Conservation (phyloP, 768 basidiomycete species). For the Russula sp. region DNA sequence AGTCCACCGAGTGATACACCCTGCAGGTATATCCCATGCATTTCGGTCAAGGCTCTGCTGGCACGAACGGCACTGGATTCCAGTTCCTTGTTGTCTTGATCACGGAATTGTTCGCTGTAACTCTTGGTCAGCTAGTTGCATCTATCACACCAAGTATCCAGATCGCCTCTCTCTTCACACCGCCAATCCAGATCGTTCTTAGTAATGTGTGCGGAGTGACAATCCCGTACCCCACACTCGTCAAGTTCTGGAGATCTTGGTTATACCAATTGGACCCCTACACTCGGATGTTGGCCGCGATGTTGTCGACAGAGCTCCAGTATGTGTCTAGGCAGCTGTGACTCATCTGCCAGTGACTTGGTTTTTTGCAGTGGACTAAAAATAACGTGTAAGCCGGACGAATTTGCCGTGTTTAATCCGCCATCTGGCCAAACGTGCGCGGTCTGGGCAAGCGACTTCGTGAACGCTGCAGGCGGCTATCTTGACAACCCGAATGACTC, state of each 20-base stretch:
- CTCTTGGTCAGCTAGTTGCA: slow-evolving; percentile 68
- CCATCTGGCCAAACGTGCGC: slow-evolving; percentile 69
- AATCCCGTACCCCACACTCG: slow-evolving; percentile 60
- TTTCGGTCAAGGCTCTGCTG: slow-evolving; percentile 58
- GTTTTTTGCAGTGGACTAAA: slow-evolving; percentile 47
- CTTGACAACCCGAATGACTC: slow-evolving; percentile 61
- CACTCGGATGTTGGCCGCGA: slow-evolving; percentile 65
- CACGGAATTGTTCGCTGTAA: slow-evolving; percentile 67
- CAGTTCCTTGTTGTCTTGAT: slow-evolving; percentile 65
- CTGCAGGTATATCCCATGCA: slow-evolving; percentile 57
- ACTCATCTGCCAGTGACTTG: background rate
- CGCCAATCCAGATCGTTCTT: slow-evolving; percentile 60
- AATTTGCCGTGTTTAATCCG: slow-evolving; percentile 67
- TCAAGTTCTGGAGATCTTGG: slow-evolving; percentile 72
- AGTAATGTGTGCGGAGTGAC: slow-evolving; percentile 78
- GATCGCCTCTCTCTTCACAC: slow-evolving; percentile 71
- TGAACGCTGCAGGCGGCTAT: slow-evolving; percentile 60
- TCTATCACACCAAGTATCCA: slow-evolving; percentile 69
- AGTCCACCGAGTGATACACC: background rate
- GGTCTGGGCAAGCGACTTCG: slow-evolving; percentile 66
- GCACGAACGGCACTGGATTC: slow-evolving; percentile 64
- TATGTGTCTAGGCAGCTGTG: slow-evolving; percentile 25
- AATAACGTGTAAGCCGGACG: slow-evolving; percentile 59
- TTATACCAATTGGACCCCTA: slow-evolving; percentile 71
- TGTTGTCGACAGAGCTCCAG: slow-evolving; percentile 76